phyloP scores from a whole-genome alignment of 1,139 yeast species.

The Kodamaea sp. region DNA sequence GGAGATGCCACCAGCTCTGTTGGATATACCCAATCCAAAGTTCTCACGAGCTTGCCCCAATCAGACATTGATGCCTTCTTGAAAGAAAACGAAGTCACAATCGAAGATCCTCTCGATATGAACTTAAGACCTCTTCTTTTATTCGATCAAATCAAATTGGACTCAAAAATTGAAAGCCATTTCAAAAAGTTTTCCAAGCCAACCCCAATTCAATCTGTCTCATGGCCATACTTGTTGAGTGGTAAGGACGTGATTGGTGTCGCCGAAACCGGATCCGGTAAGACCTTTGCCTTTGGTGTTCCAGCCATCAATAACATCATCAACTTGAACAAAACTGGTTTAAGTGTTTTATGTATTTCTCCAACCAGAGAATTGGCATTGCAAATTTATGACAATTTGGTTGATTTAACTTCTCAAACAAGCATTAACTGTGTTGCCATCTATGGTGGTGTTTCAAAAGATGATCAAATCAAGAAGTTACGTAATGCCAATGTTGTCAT shows the following conservation, averaged over 20 bases:
- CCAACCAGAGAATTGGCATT: slow-evolving; percentile 98
- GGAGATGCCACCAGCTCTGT: slow-evolving; percentile 12
- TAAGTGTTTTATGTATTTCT: slow-evolving; percentile 79
- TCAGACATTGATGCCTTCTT: slow-evolving; percentile 60
- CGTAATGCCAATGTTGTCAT: slow-evolving; percentile 71
- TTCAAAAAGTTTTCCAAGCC: slow-evolving; percentile 78
- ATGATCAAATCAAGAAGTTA: slow-evolving; percentile 74
- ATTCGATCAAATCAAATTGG: slow-evolving; percentile 60
- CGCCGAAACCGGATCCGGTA: slow-evolving; percentile 98
- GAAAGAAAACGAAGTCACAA: slow-evolving; percentile 68
- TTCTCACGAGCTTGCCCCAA: slow-evolving; percentile 38
- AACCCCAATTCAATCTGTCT: slow-evolving; percentile 93
- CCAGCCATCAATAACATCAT: slow-evolving; percentile 84
- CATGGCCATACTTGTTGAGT: slow-evolving; percentile 88
- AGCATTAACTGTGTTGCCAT: slow-evolving; percentile 75
- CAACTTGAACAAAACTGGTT: slow-evolving; percentile 43
- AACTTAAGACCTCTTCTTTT: slow-evolving; percentile 66
- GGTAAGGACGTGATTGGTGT: slow-evolving; percentile 93
- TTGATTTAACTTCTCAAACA: slow-evolving; percentile 58
- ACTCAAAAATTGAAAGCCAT: slow-evolving; percentile 51
- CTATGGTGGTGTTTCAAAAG: slow-evolving; percentile 97
- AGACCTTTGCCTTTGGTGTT: slow-evolving; percentile 95
- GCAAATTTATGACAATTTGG: slow-evolving; percentile 85
- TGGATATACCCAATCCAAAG: slow-evolving; percentile 29
- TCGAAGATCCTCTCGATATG: slow-evolving; percentile 62